Evolutionary conservation across 805 yeast species (phyloP).

Genomic region (Hanseniaspora meyeri): DNA sequence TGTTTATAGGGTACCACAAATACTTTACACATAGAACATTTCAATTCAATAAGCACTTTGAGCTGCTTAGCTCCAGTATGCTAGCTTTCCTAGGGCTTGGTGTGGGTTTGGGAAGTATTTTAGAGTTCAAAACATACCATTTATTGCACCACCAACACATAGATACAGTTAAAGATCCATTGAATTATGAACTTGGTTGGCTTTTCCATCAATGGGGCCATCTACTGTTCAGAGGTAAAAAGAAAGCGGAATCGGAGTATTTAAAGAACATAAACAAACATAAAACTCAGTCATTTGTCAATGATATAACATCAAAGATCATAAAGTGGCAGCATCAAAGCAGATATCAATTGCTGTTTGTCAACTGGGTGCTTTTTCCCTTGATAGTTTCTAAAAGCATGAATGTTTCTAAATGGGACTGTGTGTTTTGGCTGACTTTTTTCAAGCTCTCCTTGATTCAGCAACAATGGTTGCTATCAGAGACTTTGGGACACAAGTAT

Average conservation of each 20-base stretch:
- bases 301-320: neutral
- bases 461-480: conserved; percentile 65
- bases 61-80: conserved; percentile 14
- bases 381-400: conserved; percentile 52
- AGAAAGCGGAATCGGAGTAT: conserved; percentile 33
- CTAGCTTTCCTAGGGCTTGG: conserved; percentile 22
- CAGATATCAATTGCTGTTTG: conserved; percentile 43
- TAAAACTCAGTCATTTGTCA: neutral
- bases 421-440: conserved; percentile 56
- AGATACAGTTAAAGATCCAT: conserved; percentile 83
- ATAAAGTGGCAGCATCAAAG: conserved; percentile 61
- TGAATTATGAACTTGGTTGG: conserved; percentile 68
- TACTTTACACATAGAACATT: conserved; percentile 22
- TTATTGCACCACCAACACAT: conserved; percentile 83
- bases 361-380: conserved; percentile 52
- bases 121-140: conserved; percentile 34
- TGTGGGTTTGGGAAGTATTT: conserved; percentile 22
- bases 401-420: conserved; percentile 67
- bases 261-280: conserved; percentile 3
- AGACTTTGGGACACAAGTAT: conserved; percentile 64
- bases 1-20: conserved; percentile 23
- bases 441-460: conserved; percentile 60
- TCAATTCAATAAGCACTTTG: conserved; percentile 17
- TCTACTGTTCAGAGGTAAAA: conserved; percentile 59
- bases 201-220: conserved; percentile 81